Percentiles rank a stretch among this genome's conserved stretches.
Evolutionary conservation across 768 basidiomycete genomes (phyloP).

Genomic region (Termitomyces sp.): DNA sequence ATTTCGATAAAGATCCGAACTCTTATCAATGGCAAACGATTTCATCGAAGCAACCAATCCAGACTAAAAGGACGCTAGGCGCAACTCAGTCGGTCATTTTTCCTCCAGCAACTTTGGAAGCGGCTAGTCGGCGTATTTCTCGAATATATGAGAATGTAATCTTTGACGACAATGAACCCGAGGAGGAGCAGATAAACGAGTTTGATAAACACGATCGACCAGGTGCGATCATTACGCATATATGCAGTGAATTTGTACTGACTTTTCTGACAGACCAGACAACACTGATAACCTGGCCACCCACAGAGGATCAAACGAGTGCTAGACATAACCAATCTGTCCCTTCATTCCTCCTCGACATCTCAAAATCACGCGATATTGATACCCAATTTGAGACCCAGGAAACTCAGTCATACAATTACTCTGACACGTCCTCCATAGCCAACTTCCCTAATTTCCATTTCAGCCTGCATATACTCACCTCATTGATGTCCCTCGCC

Average conservation of each 20-base stretch:
- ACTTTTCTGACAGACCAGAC: conserved; percentile 36
- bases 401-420: conserved; percentile 46
- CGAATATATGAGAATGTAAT: conserved; percentile 68
- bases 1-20: conserved; percentile 29
- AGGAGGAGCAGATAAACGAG: not conserved
- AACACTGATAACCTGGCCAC: conserved; percentile 57
- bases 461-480: conserved; percentile 62
- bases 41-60: conserved; percentile 21
- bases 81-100: conserved; percentile 29
- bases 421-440: conserved; percentile 70
- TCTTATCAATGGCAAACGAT: conserved; percentile 46
- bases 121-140: conserved; percentile 67
- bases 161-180: conserved; percentile 40
- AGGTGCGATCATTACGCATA: not conserved
- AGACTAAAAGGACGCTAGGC: not conserved
- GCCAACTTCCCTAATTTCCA: conserved; percentile 71
- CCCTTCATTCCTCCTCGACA: conserved; percentile 28
- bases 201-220: not conserved
- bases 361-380: conserved; percentile 16
- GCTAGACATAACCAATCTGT: conserved; percentile 13
- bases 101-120: conserved; percentile 58
- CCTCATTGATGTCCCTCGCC: conserved; percentile 41
- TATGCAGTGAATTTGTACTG: not conserved
- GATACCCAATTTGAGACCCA: conserved; percentile 31
- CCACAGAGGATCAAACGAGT: conserved; percentile 30